Base-by-base conservation (phyloP, 2,329 filamentous ascomycete species). In the Colletotrichum tamarilloi region DNA sequence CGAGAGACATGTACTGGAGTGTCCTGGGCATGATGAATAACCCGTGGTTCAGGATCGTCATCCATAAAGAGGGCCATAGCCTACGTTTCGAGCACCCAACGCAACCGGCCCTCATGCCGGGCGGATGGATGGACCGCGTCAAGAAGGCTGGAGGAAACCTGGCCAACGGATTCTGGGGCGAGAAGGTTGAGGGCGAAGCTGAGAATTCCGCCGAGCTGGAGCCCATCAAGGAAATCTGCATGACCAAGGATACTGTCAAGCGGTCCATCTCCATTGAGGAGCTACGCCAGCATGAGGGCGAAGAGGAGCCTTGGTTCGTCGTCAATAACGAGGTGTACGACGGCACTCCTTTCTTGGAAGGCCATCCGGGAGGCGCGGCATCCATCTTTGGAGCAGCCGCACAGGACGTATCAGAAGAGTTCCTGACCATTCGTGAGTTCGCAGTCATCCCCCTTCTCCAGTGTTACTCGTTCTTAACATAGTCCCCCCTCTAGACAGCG, bases 11-110 rank as follows among this genome's bases (percentile, higher is more conserved):
- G 94, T 98, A 98, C 84, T 98, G 95, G 95, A 95, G 91, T 73
- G 95, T 97, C 2, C 85, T 98, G 52, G 95, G 95, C 0, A 98
- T 98, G 95, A 98, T 98, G 95, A 98, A 98, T 83, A 98, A 98
- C 77, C 94, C 94, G 0, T 98, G 95, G 95, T 98, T 93, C 81
- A 89, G 95, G 5, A 89, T 98, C 1, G 90, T 92, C 2, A 93
- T 98, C 67, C 89, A 91, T 65, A 92, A 91, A 68, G 92, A 95
- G 73, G 87, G 86, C 0, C 72, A 78, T 56, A 82, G 79, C 8
- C 83, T 98, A 55, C 87, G 90, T 6, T 98, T 98, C 76, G 95
- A 98, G 81, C 95, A 98, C 77, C 95, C 95, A 0, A 97, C 95
- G 3, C 93, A 95, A 75, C 94, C 95, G 7, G 92, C 92, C 0